phyloP scores from a whole-genome alignment of 441 rosid species.

The Bocquillonia castaneifolia region DNA sequence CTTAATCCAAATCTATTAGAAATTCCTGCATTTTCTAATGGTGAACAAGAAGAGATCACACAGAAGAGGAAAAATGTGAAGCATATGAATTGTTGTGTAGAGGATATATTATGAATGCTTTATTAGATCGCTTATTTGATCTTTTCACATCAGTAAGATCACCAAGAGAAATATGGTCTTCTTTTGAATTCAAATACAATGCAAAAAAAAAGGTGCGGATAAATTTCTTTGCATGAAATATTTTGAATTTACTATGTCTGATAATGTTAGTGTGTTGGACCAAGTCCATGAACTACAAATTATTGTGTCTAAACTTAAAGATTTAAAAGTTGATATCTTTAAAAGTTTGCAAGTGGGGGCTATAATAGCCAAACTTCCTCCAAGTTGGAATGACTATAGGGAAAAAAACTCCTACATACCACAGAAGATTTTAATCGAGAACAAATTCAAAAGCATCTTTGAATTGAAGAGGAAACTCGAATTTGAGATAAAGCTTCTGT shows the following conservation, averaged over 20 bases:
- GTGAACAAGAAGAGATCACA: background rate
- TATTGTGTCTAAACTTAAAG: conserved; percentile 1
- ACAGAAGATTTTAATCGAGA: background rate
- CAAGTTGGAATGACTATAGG: conserved; percentile 18
- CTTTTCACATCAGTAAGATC: background rate
- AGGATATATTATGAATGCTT: background rate
- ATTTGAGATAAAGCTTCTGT: background rate
- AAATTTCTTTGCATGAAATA: background rate
- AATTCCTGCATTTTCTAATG: no score
- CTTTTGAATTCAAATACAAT: background rate
- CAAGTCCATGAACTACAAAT: conserved; percentile 12
- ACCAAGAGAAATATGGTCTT: background rate
- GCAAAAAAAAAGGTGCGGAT: background rate
- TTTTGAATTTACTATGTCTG: background rate
- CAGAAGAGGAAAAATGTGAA: background rate
- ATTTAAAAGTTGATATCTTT: background rate
- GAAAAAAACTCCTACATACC: background rate
- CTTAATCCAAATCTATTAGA: background rate
- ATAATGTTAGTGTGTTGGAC: background rate
- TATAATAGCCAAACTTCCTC: conserved; percentile 16
- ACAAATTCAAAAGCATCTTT: background rate
- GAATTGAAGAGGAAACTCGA: conserved; percentile 2
- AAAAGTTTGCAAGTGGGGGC: background rate
- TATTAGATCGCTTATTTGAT: background rate
- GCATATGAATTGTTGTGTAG: background rate